Evolutionary conservation across 768 basidiomycete genomes (phyloP), one percentile per base, ranked within the genome.

Genomic region (Baorangia bicolor): DNA sequence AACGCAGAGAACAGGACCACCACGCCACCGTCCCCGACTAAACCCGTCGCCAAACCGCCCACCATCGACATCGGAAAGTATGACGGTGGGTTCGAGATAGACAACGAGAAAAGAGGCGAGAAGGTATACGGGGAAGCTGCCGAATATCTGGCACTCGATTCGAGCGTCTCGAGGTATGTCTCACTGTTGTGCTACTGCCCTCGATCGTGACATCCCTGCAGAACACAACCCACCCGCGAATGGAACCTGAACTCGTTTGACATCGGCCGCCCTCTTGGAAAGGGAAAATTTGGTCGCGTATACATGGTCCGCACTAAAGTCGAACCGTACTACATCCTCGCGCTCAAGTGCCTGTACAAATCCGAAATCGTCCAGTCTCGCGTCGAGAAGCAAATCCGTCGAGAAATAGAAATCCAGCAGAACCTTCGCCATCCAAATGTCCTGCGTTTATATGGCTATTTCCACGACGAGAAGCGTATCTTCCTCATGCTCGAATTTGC

Each of bases 401-500:
- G 97, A 50, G 97, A 99, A 73, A 98, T 99, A 64, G 97, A 98
- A 71, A 98, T 99, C 55, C 96, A 98, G 64, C 90, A 92, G 67
- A 95, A 98, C 73, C 81, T 98, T 39, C 84, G 96, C 49, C 96
- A 98, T 70, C 96, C 96, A 1, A 87, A 98, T 70, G 86, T 98
- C 64, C 80, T 99, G 12, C 86, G 96, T 10, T 79, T 98, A 11
- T 96, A 98, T 62, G 95, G 96, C 33, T 98, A 94, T 78, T 98
- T 98, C 78, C 94, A 98, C 75, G 97, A 99, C 71, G 87, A 91
- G 69, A 95, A 96, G 69, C 88, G 96, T 23, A 97, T 99, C 63
- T 98, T 98, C 74, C 81, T 98, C 55, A 96, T 98, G 87, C 85
- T 98, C 64, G 97, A 99, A 69, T 98, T 97, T 68, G 96, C 95